phyloP scores from a whole-genome alignment of 1,284 basidiomycete genomes.

The Cutaneotrichosporon sp. region DNA sequence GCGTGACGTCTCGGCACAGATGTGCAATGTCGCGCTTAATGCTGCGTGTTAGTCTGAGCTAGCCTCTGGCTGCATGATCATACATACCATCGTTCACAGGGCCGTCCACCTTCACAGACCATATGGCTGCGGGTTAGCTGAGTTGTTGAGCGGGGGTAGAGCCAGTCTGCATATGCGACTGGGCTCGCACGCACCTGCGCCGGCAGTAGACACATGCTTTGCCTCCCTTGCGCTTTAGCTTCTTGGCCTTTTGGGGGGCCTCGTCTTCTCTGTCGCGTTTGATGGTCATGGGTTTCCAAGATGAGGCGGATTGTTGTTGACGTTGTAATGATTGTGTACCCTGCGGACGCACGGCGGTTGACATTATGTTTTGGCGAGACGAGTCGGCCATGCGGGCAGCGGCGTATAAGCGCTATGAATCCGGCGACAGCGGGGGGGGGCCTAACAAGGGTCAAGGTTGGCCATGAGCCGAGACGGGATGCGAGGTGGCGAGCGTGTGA shows the following conservation, averaged over 20 bases:
- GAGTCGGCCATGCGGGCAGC: conserved; percentile 5
- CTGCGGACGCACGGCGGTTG: background rate
- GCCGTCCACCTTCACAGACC: conserved; percentile 82
- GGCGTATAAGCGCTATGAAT: background rate
- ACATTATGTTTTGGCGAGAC: conserved; percentile 10
- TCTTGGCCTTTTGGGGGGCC: conserved; percentile 49
- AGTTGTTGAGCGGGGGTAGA: conserved; percentile 32
- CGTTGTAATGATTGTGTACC: background rate
- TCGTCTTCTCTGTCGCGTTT: conserved; percentile 10
- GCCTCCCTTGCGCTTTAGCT: conserved; percentile 55
- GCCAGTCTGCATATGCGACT: background rate
- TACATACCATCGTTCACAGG: conserved; percentile 78
- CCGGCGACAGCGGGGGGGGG: background rate
- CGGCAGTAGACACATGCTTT: conserved; percentile 93
- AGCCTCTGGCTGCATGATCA: conserved; percentile 12
- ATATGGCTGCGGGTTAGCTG: conserved; percentile 54
- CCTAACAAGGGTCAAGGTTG: background rate
- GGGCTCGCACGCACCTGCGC: conserved; percentile 59
- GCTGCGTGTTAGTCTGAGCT: conserved; percentile 53
- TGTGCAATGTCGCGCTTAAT: conserved; percentile 90
- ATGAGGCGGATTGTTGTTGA: background rate
- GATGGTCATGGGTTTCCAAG: conserved; percentile 9
- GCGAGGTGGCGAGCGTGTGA: background rate
- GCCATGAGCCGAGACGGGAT: background rate
- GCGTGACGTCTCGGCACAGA: conserved; percentile 80